Percentiles rank a stretch among this genome's conserved stretches.
Conservation (phyloP, 352 stramenopile genomes). For the Globisporangium lucens region DNA sequence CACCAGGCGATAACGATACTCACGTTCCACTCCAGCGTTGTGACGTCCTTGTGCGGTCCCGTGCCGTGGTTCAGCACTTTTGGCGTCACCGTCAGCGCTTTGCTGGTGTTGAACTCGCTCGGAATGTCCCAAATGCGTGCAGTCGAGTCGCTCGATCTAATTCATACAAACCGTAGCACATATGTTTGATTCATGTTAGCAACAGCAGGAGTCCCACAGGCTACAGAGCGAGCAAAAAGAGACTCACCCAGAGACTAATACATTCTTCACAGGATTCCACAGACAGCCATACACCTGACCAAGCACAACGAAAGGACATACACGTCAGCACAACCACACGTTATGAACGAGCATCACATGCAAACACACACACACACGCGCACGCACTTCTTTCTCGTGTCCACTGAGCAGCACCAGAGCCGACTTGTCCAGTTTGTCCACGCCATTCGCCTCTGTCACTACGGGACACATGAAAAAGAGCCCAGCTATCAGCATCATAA, state of each 20-base stretch:
- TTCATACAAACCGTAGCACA: neutral
- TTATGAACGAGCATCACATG: neutral
- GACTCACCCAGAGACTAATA: slow-evolving; percentile 91
- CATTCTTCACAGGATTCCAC: slow-evolving; percentile 95
- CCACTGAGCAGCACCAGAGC: slow-evolving; percentile 66
- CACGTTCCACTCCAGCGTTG: slow-evolving; percentile 97
- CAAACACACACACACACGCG: neutral
- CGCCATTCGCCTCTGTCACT: slow-evolving; percentile 54
- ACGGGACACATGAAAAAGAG: neutral
- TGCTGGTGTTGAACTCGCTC: slow-evolving; percentile 41
- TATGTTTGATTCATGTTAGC: neutral
- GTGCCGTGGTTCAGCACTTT: slow-evolving; percentile 80
- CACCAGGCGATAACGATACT: slow-evolving; percentile 20
- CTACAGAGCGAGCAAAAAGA: neutral
- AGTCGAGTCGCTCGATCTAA: slow-evolving; percentile 91
- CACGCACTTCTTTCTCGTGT: slow-evolving; percentile 78
- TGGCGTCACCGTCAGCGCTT: slow-evolving; percentile 31
- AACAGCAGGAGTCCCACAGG: neutral
- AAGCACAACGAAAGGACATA: slow-evolving; percentile 32
- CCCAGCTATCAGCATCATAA: slow-evolving; percentile 7
- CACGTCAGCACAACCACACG: neutral
- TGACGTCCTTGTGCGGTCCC: slow-evolving; percentile 96
- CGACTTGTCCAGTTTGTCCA: slow-evolving; percentile 62
- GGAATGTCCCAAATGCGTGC: slow-evolving; percentile 93
- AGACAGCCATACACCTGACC: slow-evolving; percentile 95